These are phyloP conservation scores for Alternaria triticimaculans DNA, from an alignment of 2,329 filamentous ascomycete species.

Conservation along the genomic window DNA sequence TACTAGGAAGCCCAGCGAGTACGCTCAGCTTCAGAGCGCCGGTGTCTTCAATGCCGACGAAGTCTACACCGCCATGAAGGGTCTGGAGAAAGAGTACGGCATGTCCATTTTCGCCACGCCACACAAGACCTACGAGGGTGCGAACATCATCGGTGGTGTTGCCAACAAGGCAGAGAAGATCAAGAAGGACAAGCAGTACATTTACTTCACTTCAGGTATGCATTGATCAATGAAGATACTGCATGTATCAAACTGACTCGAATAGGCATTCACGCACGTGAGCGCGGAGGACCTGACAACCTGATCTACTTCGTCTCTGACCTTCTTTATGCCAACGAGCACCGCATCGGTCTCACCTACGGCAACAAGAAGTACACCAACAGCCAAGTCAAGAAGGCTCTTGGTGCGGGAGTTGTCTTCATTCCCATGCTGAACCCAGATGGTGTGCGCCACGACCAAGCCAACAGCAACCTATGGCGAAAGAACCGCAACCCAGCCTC, in stretches of 20 bases:
- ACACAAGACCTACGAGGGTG: slow-evolving; percentile 53
- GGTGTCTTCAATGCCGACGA: slow-evolving; percentile 56
- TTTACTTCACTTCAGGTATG: slow-evolving; percentile 59
- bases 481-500: slow-evolving; percentile 51
- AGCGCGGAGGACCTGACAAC: slow-evolving; percentile 65
- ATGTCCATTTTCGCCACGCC: slow-evolving; percentile 54
- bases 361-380: slow-evolving; percentile 60
- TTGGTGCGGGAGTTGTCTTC: slow-evolving; percentile 63
- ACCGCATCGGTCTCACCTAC: slow-evolving; percentile 59
- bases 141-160: slow-evolving; percentile 47
- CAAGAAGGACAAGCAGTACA: slow-evolving; percentile 53
- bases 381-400: slow-evolving; percentile 59
- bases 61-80: slow-evolving; percentile 54
- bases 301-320: slow-evolving; percentile 66
- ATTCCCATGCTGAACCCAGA: slow-evolving; percentile 42
- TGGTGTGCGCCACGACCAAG: slow-evolving; percentile 40
- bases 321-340: slow-evolving; percentile 60
- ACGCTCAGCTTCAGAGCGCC: slow-evolving; percentile 37
- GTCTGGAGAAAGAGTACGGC: slow-evolving; percentile 52
- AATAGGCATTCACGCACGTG: slow-evolving; percentile 60
- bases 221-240: neutral
- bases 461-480: slow-evolving; percentile 41
- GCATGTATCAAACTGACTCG: neutral
- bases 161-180: slow-evolving; percentile 54
- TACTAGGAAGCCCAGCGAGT: slow-evolving; percentile 43